A percentile compares a stretch with the other conserved stretches of the same genome.
phyloP scores from a whole-genome alignment of 768 basidiomycete genomes.

The Phlegmacium glaucopus region DNA sequence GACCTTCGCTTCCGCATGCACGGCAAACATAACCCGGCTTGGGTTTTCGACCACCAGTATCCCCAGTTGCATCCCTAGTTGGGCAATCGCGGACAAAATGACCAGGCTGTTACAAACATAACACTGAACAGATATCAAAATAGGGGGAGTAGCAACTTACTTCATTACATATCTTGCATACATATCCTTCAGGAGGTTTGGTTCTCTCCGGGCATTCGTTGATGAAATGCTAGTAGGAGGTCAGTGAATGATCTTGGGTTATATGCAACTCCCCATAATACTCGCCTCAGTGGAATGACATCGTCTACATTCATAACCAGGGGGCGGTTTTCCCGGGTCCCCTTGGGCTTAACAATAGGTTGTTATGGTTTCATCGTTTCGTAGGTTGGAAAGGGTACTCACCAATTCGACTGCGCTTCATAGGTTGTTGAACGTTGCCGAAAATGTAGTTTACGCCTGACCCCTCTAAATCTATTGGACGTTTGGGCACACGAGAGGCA shows the following conservation, averaged over 20 bases:
- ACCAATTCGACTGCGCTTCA: conserved; percentile 59
- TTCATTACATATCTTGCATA: conserved; percentile 81
- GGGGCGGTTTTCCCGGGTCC: conserved; percentile 56
- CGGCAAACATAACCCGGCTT: conserved; percentile 86
- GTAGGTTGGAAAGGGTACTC: conserved; percentile 14
- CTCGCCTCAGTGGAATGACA: conserved; percentile 74
- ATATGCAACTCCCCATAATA: conserved; percentile 1
- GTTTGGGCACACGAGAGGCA: conserved; percentile 43
- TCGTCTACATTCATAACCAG: conserved; percentile 73
- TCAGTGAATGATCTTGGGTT: background rate
- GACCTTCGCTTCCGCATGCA: conserved; percentile 83
- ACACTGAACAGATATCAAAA: conserved; percentile 1
- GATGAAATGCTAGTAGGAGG: conserved; percentile 60
- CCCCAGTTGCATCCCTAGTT: conserved; percentile 68
- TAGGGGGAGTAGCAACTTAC: conserved; percentile 33
- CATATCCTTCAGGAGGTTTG: conserved; percentile 79
- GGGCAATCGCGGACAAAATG: conserved; percentile 92
- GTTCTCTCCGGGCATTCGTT: conserved; percentile 70
- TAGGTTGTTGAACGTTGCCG: conserved; percentile 54
- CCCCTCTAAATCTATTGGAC: conserved; percentile 44
- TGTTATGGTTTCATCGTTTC: background rate
- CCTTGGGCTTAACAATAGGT: conserved; percentile 26
- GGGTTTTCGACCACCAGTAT: conserved; percentile 82
- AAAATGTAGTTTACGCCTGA: conserved; percentile 64
- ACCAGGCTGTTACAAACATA: conserved; percentile 47